These are phyloP conservation scores for Thermochaetoides thermophila DNA, from an alignment of 495 filamentous ascomycete genomes.

Conservation along the genomic window DNA sequence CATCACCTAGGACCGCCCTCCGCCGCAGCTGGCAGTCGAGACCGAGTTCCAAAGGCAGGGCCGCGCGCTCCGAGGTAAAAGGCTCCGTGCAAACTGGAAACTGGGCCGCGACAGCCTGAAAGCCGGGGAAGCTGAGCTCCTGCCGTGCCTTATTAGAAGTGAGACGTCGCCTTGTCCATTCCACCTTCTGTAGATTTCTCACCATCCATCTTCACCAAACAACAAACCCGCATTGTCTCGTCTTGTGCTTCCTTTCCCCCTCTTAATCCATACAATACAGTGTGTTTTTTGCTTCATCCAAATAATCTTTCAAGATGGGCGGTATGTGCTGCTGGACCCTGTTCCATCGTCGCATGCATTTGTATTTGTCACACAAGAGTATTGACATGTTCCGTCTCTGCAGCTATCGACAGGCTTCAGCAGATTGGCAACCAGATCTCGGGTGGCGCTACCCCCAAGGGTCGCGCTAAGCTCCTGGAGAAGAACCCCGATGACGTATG, in stretches of 20 bases:
- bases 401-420: slow-evolving; percentile 31
- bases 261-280: too few relatives aligned
- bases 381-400: slow-evolving; percentile 3
- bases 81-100: too few relatives aligned
- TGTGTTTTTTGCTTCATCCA: too few relatives aligned
- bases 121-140: too few relatives aligned
- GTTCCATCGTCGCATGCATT: too few relatives aligned
- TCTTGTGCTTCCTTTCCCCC: too few relatives aligned
- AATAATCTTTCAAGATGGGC: slow-evolving; percentile 23
- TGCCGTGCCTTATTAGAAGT: too few relatives aligned
- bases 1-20: slow-evolving; percentile 18
- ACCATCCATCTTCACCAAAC: too few relatives aligned
- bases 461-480: slow-evolving; percentile 31
- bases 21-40: slow-evolving; percentile 2
- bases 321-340: slow-evolving; percentile 17
- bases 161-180: too few relatives aligned
- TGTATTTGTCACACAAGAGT: neutral
- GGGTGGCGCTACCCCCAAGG: slow-evolving; percentile 20
- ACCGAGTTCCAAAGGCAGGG: slow-evolving; percentile 2
- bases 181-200: too few relatives aligned
- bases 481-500: slow-evolving; percentile 36
- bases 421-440: slow-evolving; percentile 34
- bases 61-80: neutral
- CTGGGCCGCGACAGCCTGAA: too few relatives aligned
- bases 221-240: too few relatives aligned